Evolutionary conservation across 129 eudicot genomes (phyloP).

Genomic region (Pulicaria dysenterica): DNA sequence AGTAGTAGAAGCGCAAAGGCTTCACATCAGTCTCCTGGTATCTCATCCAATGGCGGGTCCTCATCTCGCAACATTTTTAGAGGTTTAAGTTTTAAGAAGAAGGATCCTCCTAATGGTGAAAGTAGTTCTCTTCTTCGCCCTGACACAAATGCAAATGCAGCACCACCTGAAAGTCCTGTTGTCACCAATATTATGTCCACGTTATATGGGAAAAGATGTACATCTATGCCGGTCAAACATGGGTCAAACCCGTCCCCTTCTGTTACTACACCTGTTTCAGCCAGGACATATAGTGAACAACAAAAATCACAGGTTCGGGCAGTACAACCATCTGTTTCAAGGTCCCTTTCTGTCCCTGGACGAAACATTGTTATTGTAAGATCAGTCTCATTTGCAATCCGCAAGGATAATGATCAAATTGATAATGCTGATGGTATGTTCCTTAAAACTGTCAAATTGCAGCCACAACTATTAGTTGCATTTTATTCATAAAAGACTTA

Average conservation of each 20-base stretch:
- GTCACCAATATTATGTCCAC: conserved; percentile 37
- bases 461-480: neutral
- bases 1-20: conserved; percentile 50
- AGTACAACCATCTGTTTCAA: conserved; percentile 51
- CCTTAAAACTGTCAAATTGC: neutral
- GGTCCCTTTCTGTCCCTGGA: conserved; percentile 88
- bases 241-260: conserved; percentile 61
- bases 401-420: conserved; percentile 49
- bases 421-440: conserved; percentile 57
- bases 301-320: conserved; percentile 46
- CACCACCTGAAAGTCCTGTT: conserved; percentile 53
- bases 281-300: conserved; percentile 61
- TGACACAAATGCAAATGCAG: conserved; percentile 32
- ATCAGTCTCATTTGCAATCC: conserved; percentile 61
- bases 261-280: conserved; percentile 54
- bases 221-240: conserved; percentile 82
- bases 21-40: conserved; percentile 55
- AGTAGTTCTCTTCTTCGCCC: conserved; percentile 72
- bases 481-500: neutral
- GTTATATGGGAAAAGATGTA: conserved; percentile 52
- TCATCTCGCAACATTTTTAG: conserved; percentile 57
- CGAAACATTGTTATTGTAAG: conserved; percentile 75
- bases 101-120: conserved; percentile 51
- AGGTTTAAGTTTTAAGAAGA: conserved; percentile 75
- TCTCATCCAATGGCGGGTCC: conserved; percentile 41